Evolutionary conservation across 2,329 filamentous ascomycete species (phyloP).

Genomic region (Cytospora chrysosperma): DNA sequence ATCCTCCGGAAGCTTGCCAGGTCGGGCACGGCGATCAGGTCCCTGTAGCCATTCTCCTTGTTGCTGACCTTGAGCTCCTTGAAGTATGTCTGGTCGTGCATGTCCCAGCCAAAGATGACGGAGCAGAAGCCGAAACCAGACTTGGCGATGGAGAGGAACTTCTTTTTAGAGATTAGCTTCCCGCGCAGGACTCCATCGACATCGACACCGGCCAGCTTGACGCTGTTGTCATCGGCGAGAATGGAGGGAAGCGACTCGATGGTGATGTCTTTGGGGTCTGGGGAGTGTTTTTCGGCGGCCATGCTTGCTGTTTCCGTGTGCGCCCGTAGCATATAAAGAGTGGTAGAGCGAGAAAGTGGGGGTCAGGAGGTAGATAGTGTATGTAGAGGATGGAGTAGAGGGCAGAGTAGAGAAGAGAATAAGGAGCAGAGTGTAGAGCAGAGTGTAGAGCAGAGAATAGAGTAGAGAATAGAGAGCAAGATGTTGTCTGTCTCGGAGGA

Average conservation of each 20-base stretch:
- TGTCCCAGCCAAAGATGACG: conserved; percentile 94
- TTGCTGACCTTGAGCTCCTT: conserved; percentile 85
- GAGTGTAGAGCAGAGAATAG: neutral
- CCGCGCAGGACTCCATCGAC: conserved; percentile 84
- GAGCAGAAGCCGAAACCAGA: conserved; percentile 91
- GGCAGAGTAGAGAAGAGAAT: neutral
- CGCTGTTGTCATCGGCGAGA: conserved; percentile 69
- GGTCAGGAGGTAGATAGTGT: too few relatives aligned
- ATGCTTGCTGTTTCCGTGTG: conserved; percentile 27
- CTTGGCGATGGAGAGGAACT: conserved; percentile 80
- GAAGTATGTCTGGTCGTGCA: conserved; percentile 91
- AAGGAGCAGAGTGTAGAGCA: neutral
- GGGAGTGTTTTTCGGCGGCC: conserved; percentile 27
- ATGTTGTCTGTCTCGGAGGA: too few relatives aligned
- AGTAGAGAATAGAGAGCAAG: neutral
- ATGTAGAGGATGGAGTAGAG: too few relatives aligned
- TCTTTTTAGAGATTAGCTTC: conserved; percentile 89
- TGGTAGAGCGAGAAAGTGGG: neutral
- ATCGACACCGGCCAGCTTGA: conserved; percentile 87
- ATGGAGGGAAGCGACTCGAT: conserved; percentile 63
- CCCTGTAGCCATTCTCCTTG: conserved; percentile 84
- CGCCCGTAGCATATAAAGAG: neutral
- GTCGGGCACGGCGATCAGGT: conserved; percentile 80
- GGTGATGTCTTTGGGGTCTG: conserved; percentile 45
- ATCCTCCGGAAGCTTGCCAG: conserved; percentile 76